phyloP scores from a whole-genome alignment of 2,329 filamentous ascomycete species.

The Scortechinia acanthostroma region DNA sequence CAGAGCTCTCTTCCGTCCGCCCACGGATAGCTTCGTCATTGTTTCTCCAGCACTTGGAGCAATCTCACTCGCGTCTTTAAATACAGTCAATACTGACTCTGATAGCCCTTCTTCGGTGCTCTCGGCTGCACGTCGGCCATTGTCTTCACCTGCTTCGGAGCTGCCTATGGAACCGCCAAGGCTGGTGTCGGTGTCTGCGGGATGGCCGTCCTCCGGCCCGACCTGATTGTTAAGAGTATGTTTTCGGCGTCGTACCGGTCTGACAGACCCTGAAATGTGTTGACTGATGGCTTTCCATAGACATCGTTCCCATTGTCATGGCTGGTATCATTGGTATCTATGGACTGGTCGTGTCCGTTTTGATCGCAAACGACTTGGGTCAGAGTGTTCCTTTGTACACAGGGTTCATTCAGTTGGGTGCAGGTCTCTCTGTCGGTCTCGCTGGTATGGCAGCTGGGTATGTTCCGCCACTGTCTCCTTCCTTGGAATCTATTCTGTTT shows the following conservation, averaged over 20 bases:
- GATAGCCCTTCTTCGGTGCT: slow-evolving; percentile 26
- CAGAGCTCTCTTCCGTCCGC: neutral
- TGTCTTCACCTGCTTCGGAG: slow-evolving; percentile 40
- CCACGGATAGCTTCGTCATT: neutral
- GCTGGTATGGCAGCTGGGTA: slow-evolving; percentile 44
- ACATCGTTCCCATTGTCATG: slow-evolving; percentile 71
- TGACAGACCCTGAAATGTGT: neutral
- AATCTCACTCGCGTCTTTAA: neutral
- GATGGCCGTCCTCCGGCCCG: slow-evolving; percentile 65
- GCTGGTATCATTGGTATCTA: slow-evolving; percentile 74
- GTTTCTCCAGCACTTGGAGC: slow-evolving; percentile 5
- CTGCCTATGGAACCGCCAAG: slow-evolving; percentile 33
- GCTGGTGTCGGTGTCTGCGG: slow-evolving; percentile 65
- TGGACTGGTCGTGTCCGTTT: slow-evolving; percentile 45
- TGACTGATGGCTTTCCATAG: slow-evolving; percentile 26
- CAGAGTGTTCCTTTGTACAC: slow-evolving; percentile 40
- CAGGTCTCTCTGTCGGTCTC: slow-evolving; percentile 41
- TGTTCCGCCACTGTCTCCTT: slow-evolving; percentile 14
- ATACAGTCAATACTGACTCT: neutral
- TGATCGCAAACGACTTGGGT: slow-evolving; percentile 40
- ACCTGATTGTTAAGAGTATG: slow-evolving; percentile 70
- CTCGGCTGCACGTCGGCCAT: slow-evolving; percentile 34
- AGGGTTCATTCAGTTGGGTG: slow-evolving; percentile 43
- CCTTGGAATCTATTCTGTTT: slow-evolving; percentile 3
- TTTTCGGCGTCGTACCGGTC: too few relatives aligned